Conservation (phyloP, 139 green algal species). For the Chlorella sp. region DNA sequence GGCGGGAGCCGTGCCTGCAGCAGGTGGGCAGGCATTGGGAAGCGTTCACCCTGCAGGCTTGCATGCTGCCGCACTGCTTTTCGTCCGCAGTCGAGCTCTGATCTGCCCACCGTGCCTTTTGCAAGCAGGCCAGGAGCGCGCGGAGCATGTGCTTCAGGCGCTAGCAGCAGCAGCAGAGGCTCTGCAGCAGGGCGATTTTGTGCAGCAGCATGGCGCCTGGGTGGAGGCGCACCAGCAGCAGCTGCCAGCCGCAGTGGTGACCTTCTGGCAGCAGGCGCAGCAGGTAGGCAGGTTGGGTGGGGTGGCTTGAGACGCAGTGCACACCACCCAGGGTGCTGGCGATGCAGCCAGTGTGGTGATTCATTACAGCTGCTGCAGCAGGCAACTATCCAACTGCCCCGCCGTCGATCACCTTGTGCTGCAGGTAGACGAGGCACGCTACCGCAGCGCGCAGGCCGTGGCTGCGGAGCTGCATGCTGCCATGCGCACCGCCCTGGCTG, state of each 20-base stretch:
- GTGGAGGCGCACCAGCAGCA: conserved; percentile 19
- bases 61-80: too few species aligned
- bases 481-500: conserved; percentile 32
- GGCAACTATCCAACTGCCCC: background rate
- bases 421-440: conserved; percentile 15
- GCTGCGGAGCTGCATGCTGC: conserved; percentile 27
- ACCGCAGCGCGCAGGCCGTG: conserved; percentile 20
- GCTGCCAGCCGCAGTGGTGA: background rate
- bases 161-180: conserved; percentile 15
- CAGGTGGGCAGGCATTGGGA: background rate
- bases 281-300: background rate
- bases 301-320: too few species aligned
- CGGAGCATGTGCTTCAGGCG: conserved; percentile 27
- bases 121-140: background rate
- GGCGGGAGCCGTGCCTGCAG: background rate
- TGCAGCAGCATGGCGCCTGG: conserved; percentile 24
- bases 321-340: too few species aligned
- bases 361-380: too few species aligned
- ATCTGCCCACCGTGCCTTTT: too few species aligned
- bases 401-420: too few species aligned
- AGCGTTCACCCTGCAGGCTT: too few species aligned
- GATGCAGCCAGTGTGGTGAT: too few species aligned
- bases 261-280: conserved; percentile 14
- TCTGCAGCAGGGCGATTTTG: conserved; percentile 29
- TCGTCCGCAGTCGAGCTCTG: too few species aligned